phyloP scores from a whole-genome alignment of 202 grass and related monocot species.

The Cymbopogon flexuosus region DNA sequence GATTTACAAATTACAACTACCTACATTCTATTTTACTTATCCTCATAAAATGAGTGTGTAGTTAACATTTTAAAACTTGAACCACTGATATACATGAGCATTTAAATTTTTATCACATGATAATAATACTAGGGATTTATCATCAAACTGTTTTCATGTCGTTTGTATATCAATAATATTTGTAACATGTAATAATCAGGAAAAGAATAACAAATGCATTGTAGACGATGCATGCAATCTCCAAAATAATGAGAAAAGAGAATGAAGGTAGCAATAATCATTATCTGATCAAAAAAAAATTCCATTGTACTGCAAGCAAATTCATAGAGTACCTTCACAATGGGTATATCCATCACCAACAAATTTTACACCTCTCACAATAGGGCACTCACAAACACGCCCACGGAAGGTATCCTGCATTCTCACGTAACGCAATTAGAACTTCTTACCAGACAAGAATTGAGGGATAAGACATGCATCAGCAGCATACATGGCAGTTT shows the following conservation, averaged over 20 bases:
- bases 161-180: not conserved
- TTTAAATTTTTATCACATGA: not conserved
- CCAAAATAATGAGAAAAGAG: not conserved
- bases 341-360: slow-evolving; percentile 79
- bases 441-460: slow-evolving; percentile 9
- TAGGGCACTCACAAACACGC: slow-evolving; percentile 79
- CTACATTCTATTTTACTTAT: not conserved
- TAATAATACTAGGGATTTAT: not conserved
- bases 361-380: slow-evolving; percentile 80
- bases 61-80: not conserved
- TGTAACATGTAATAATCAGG: not conserved
- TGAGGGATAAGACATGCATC: slow-evolving; percentile 11
- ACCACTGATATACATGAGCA: not conserved
- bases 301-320: slow-evolving; percentile 11
- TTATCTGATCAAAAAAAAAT: not conserved
- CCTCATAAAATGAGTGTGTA: not conserved
- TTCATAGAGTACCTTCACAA: slow-evolving; percentile 67
- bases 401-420: slow-evolving; percentile 90
- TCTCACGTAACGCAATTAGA: slow-evolving; percentile 22
- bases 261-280: not conserved
- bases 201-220: not conserved
- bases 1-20: not conserved
- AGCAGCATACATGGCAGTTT: not conserved
- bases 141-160: not conserved
- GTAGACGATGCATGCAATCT: not conserved